These are phyloP conservation scores for Cladosporium sp. DNA, from an alignment of 2,329 filamentous ascomycete species.

Conservation along the genomic window DNA sequence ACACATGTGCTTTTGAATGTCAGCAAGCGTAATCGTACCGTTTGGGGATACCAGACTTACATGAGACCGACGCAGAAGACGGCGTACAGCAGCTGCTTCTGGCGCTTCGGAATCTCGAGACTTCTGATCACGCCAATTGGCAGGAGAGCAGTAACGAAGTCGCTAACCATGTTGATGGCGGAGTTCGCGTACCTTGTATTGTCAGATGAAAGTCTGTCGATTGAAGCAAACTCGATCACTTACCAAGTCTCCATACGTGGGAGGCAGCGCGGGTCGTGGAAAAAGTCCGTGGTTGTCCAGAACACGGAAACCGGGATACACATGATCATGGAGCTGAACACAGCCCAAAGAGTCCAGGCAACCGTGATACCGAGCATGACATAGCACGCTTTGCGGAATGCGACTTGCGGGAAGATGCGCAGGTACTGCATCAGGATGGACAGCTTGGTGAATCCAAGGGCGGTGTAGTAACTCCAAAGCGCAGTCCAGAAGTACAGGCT, in stretches of 20 bases:
- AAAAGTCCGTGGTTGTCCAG: conserved; percentile 11
- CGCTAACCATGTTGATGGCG: conserved; percentile 11
- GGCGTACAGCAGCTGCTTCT: conserved; percentile 30
- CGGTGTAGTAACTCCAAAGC: conserved; percentile 40
- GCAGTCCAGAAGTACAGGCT: conserved; percentile 15
- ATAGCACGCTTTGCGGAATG: conserved; percentile 28
- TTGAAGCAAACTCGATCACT: not conserved
- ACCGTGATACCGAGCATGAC: conserved; percentile 9
- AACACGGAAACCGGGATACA: conserved; percentile 11
- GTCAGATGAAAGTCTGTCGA: not conserved
- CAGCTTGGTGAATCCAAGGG: conserved; percentile 38
- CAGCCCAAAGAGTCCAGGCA: conserved; percentile 13
- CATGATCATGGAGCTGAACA: conserved; percentile 13
- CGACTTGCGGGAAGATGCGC: conserved; percentile 40
- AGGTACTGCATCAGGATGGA: conserved; percentile 48
- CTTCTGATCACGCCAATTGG: conserved; percentile 31
- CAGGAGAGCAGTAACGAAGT: conserved; percentile 20
- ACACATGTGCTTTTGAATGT: conserved; percentile 22
- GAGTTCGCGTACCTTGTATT: conserved; percentile 11
- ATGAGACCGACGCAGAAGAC: conserved; percentile 33
- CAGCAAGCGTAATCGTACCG: conserved; percentile 3
- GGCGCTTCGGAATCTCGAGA: conserved; percentile 31
- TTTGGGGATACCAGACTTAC: not conserved
- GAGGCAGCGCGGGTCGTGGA: conserved; percentile 10
- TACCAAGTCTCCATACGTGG: conserved; percentile 11